These are phyloP conservation scores for Wilcoxina mikolae DNA, from an alignment of 495 filamentous ascomycete species.

Conservation along the genomic window DNA sequence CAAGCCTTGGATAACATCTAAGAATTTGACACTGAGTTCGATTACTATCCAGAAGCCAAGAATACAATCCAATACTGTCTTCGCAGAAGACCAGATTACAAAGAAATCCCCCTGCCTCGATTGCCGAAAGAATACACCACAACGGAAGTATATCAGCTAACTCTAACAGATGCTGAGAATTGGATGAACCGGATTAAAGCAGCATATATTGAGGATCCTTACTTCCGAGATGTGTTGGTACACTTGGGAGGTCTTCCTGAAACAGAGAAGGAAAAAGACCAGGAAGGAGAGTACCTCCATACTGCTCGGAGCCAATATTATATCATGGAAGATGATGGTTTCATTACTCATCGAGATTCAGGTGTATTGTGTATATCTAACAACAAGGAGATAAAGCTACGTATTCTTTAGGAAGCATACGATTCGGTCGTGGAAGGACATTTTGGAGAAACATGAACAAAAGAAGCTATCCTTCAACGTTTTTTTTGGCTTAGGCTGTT, in stretches of 20 bases:
- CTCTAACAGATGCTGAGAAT: no score
- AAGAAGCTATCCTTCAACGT: not conserved
- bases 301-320: no score
- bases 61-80: not conserved
- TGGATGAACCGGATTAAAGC: no score
- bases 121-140: not conserved
- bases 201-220: no score
- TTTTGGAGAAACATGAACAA: not conserved
- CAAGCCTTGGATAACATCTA: not conserved
- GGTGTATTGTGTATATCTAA: not conserved
- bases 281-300: no score
- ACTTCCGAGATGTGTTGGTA: no score
- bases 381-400: not conserved
- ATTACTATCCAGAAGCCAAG: not conserved
- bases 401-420: not conserved
- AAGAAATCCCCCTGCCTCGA: not conserved
- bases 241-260: no score
- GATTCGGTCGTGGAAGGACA: conserved; percentile 3
- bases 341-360: not conserved
- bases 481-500: conserved; percentile 5
- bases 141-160: no score
- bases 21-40: not conserved
- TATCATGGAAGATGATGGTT: not conserved
- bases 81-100: not conserved
- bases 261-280: no score